phyloP scores from a whole-genome alignment of 2,329 filamentous ascomycete genomes.

The Thermoascus crustaceus region DNA sequence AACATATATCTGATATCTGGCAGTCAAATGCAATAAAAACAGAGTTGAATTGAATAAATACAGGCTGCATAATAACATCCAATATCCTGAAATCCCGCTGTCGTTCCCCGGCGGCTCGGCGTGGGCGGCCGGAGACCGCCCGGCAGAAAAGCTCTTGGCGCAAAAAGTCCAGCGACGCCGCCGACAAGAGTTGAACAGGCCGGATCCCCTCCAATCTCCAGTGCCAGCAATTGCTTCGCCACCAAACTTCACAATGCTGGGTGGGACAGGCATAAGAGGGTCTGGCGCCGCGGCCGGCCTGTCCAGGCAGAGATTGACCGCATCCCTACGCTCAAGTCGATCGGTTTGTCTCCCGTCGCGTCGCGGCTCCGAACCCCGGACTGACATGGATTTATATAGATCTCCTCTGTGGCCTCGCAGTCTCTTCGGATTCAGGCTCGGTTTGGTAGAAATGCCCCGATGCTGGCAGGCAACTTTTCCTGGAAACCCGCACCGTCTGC shows the following conservation, averaged over 20 bases:
- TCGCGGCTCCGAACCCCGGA: constrained; percentile 6
- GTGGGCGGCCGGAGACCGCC: too few relatives aligned
- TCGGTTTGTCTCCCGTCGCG: constrained; percentile 23
- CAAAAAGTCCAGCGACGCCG: constrained; percentile 9
- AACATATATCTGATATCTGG: too few relatives aligned
- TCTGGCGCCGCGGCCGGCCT: constrained; percentile 37
- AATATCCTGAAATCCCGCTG: too few relatives aligned
- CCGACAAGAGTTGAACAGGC: neutral
- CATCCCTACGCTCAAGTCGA: constrained; percentile 23
- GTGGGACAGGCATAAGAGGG: constrained; percentile 46
- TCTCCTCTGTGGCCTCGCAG: constrained; percentile 27
- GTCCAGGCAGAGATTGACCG: constrained; percentile 20
- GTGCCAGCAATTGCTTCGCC: constrained; percentile 7
- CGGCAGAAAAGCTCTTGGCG: constrained; percentile 29
- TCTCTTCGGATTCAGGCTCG: constrained; percentile 14
- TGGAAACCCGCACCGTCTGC: constrained; percentile 18
- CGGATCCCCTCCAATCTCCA: neutral
- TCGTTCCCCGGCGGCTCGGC: too few relatives aligned
- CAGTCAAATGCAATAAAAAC: too few relatives aligned
- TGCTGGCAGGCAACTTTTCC: constrained; percentile 13
- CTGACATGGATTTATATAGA: constrained; percentile 20
- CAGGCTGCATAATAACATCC: too few relatives aligned
- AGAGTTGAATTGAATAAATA: too few relatives aligned
- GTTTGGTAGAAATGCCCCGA: constrained; percentile 14
- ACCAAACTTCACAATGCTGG: constrained; percentile 41